Conservation (phyloP, 2,329 filamentous ascomycete genomes). For the Blastomyces silverae region DNA sequence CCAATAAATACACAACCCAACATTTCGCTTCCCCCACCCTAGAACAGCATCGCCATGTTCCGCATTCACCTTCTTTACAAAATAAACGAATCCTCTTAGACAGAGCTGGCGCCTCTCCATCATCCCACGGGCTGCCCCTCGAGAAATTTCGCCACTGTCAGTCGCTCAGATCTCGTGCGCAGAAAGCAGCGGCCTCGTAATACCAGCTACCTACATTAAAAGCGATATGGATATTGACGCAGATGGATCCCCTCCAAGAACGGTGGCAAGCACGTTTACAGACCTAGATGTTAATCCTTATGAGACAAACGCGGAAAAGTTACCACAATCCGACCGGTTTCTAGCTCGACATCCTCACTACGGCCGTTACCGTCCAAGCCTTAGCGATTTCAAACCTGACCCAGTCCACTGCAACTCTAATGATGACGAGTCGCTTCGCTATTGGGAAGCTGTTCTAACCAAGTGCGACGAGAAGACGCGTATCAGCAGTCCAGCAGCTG, state of each 20-base stretch:
- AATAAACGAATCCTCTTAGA: conserved; percentile 3
- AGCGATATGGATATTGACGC: conserved; percentile 22
- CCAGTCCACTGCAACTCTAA: conserved; percentile 31
- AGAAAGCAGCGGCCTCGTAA: neutral
- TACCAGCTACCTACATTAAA: conserved; percentile 12
- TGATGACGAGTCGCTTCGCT: conserved; percentile 28
- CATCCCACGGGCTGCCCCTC: neutral
- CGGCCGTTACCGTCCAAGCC: conserved; percentile 31
- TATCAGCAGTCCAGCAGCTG: conserved; percentile 29
- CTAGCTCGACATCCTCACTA: conserved; percentile 30
- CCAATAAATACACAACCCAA: neutral
- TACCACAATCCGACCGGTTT: conserved; percentile 33
- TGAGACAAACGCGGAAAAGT: conserved; percentile 30
- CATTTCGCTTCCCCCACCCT: neutral
- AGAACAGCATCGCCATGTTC: conserved; percentile 1
- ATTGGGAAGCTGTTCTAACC: conserved; percentile 34
- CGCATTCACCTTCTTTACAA: neutral
- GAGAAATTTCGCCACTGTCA: neutral
- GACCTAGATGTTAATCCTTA: conserved; percentile 27
- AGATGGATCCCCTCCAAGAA: neutral
- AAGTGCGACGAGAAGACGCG: conserved; percentile 27
- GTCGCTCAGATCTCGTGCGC: conserved; percentile 1
- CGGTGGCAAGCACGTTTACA: neutral
- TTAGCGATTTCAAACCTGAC: conserved; percentile 34
- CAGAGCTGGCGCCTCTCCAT: neutral